Percentiles rank a stretch among this genome's conserved stretches.
Evolutionary conservation across 2,329 filamentous ascomycete species (phyloP).

Genomic region (Boeremia lycopersici): DNA sequence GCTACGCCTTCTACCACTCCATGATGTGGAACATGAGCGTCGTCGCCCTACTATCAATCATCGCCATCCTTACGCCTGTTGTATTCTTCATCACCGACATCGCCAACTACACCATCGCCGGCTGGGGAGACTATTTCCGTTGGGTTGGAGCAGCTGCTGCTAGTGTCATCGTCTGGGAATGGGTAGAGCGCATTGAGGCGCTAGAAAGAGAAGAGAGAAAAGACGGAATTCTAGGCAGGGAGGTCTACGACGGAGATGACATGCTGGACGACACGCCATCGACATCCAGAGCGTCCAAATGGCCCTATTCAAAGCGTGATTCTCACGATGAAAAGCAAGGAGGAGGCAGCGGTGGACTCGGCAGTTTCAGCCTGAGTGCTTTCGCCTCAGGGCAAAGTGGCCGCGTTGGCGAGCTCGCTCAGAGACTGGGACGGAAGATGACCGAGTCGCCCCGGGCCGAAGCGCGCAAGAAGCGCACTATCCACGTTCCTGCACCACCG

Average conservation of each 20-base stretch:
- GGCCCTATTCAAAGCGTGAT: slow-evolving; percentile 50
- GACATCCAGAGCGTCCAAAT: slow-evolving; percentile 56
- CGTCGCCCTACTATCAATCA: slow-evolving; percentile 77
- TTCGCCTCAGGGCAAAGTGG: slow-evolving; percentile 34
- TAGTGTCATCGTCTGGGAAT: slow-evolving; percentile 97
- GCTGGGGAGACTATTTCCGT: slow-evolving; percentile 93
- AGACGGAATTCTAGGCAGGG: slow-evolving; percentile 86
- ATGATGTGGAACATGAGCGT: slow-evolving; percentile 89
- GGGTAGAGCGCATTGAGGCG: slow-evolving; percentile 94
- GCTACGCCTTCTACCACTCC: slow-evolving; percentile 87
- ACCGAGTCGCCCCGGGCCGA: slow-evolving; percentile 35
- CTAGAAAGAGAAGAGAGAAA: slow-evolving; percentile 92
- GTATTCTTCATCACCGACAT: slow-evolving; percentile 95
- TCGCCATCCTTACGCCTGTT: slow-evolving; percentile 84
- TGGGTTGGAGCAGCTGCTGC: slow-evolving; percentile 96
- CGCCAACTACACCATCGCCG: slow-evolving; percentile 80
- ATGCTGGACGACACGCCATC: slow-evolving; percentile 75
- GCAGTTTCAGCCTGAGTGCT: slow-evolving; percentile 25
- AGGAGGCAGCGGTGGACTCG: slow-evolving; percentile 27
- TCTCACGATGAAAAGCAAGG: slow-evolving; percentile 36
- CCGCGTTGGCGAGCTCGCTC: slow-evolving; percentile 37
- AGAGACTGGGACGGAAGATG: slow-evolving; percentile 36
- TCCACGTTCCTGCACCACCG: slow-evolving; percentile 42
- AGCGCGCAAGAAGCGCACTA: slow-evolving; percentile 39
- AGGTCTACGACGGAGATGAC: slow-evolving; percentile 93